Conservation (phyloP, 306 rosid species). For the Pyrus bretschneideri region DNA sequence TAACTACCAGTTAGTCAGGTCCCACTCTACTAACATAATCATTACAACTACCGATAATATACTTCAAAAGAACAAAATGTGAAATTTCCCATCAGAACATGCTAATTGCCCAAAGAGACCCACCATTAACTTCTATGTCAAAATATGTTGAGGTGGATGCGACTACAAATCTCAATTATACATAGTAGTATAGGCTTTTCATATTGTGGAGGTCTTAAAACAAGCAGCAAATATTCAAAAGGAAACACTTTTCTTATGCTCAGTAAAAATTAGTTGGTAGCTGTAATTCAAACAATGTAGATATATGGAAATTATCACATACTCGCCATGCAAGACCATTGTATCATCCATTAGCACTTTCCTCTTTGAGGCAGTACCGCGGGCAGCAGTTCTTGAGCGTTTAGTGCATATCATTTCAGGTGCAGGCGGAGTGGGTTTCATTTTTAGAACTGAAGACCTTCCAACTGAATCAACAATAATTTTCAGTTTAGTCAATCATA, state of each 20-base stretch:
- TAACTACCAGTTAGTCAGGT: neutral
- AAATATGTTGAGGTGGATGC: neutral
- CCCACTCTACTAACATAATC: neutral
- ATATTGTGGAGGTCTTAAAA: neutral
- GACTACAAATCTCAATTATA: neutral
- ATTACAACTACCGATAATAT: neutral
- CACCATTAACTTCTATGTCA: neutral
- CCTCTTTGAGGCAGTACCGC: conserved; percentile 62
- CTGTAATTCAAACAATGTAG: conserved; percentile 7
- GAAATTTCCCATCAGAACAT: neutral
- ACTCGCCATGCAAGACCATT: conserved; percentile 99
- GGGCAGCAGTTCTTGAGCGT: conserved; percentile 48
- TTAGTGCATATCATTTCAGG: conserved; percentile 49
- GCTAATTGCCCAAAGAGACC: neutral
- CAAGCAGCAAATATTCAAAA: neutral
- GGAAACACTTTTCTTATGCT: neutral
- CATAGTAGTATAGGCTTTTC: neutral
- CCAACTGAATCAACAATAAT: conserved; percentile 63
- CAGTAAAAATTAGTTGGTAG: neutral
- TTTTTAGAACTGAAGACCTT: conserved; percentile 68
- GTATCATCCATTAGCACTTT: conserved; percentile 92
- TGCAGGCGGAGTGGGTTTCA: conserved; percentile 72
- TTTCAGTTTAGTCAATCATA: conserved; percentile 19
- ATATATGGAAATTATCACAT: conserved; percentile 36
- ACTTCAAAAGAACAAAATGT: neutral